Percentiles rank a stretch among this genome's conserved stretches.
Conservation (phyloP, 2,329 filamentous ascomycete genomes). For the Mycosphaerella sp. region DNA sequence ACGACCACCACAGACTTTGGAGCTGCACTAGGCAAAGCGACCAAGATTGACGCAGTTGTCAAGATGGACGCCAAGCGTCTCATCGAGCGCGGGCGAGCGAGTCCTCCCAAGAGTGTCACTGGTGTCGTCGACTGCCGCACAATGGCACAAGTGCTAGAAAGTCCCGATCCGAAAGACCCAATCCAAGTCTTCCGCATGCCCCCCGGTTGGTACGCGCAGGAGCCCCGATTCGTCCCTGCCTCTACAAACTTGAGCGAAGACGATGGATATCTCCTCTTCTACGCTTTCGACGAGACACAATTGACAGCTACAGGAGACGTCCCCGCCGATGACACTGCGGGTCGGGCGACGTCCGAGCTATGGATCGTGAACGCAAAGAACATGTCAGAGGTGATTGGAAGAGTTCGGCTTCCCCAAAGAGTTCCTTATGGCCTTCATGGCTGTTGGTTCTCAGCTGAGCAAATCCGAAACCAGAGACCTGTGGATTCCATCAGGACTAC, state of each 20-base stretch:
- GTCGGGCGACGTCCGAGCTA: slow-evolving; percentile 51
- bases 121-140: slow-evolving; percentile 58
- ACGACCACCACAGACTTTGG: slow-evolving; percentile 53
- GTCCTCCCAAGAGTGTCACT: slow-evolving; percentile 40
- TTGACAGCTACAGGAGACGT: slow-evolving; percentile 36
- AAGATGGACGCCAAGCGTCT: slow-evolving; percentile 54
- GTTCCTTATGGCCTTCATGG: slow-evolving; percentile 66
- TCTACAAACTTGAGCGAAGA: slow-evolving; percentile 48
- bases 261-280: slow-evolving; percentile 61
- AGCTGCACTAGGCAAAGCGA: slow-evolving; percentile 56
- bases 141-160: slow-evolving; percentile 48
- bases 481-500: slow-evolving; percentile 33
- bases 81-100: slow-evolving; percentile 47
- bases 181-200: slow-evolving; percentile 60
- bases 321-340: slow-evolving; percentile 22
- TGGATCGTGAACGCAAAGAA: slow-evolving; percentile 61
- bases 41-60: slow-evolving; percentile 60
- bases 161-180: slow-evolving; percentile 37
- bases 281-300: slow-evolving; percentile 64
- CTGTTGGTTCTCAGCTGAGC: slow-evolving; percentile 52
- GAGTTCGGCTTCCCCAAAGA: slow-evolving; percentile 56
- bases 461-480: slow-evolving; percentile 47
- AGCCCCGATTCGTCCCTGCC: slow-evolving; percentile 57
- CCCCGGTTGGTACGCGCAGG: slow-evolving; percentile 57
- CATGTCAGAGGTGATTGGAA: slow-evolving; percentile 57